Percentiles rank a stretch among this genome's conserved stretches.
These are phyloP conservation scores for Alternaria solani DNA, from an alignment of 2,329 filamentous ascomycete species.

Conservation along the genomic window DNA sequence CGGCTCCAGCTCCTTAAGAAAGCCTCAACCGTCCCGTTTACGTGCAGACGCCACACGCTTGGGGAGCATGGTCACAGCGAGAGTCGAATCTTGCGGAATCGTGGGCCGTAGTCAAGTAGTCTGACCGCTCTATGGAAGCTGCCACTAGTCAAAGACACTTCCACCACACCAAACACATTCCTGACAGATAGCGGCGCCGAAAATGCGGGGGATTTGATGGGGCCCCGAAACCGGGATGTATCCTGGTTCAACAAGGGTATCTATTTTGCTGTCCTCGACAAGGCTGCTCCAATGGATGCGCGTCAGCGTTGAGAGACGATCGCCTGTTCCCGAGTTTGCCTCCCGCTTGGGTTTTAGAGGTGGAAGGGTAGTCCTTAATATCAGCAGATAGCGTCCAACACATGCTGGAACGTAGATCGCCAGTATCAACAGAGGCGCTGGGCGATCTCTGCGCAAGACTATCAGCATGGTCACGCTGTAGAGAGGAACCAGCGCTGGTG, in stretches of 20 bases:
- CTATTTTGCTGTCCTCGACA: slow-evolving; percentile 8
- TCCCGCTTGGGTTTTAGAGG: background rate
- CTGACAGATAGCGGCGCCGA: slow-evolving; percentile 7
- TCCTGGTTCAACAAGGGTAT: slow-evolving; percentile 15
- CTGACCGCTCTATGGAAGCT: background rate
- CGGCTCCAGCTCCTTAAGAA: slow-evolving; percentile 9
- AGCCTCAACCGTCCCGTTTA: slow-evolving; percentile 10
- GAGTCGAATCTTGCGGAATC: background rate
- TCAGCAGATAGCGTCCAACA: slow-evolving; percentile 5
- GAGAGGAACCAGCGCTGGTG: background rate
- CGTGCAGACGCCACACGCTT: slow-evolving; percentile 5
- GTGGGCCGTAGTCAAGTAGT: background rate
- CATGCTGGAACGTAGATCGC: background rate
- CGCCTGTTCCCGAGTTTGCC: background rate
- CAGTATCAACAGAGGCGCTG: background rate
- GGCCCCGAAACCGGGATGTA: slow-evolving; percentile 5
- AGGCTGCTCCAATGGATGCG: slow-evolving; percentile 7
- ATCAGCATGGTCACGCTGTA: background rate
- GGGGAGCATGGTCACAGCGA: background rate
- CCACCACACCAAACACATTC: background rate
- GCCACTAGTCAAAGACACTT: background rate
- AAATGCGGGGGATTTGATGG: slow-evolving; percentile 16
- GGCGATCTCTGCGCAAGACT: background rate
- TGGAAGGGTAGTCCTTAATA: background rate
- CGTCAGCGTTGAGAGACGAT: background rate